These are phyloP conservation scores for Carex littledalei DNA, from an alignment of 176 grass and related monocot species.

Conservation along the genomic window DNA sequence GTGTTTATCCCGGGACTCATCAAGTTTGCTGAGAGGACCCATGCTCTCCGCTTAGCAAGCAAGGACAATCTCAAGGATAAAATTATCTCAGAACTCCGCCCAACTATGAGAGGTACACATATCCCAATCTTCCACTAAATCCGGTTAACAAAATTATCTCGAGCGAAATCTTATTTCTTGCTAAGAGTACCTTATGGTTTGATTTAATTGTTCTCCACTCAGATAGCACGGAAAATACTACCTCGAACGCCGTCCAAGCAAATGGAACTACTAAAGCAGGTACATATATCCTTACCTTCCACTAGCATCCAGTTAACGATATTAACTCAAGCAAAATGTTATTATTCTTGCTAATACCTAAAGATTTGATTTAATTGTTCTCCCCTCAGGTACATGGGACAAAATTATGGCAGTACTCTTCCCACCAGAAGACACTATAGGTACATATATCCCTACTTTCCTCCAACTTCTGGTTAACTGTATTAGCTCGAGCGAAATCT, in stretches of 20 bases:
- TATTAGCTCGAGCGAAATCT: too few species aligned
- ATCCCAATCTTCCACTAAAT: neutral
- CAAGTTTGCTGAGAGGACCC: slow-evolving; percentile 50
- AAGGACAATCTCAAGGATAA: slow-evolving; percentile 33
- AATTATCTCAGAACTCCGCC: slow-evolving; percentile 55
- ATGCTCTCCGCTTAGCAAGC: slow-evolving; percentile 35
- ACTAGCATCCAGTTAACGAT: too few species aligned
- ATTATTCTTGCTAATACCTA: too few species aligned
- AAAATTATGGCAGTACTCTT: slow-evolving; percentile 31
- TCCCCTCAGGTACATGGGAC: too few species aligned
- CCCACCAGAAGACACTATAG: slow-evolving; percentile 18
- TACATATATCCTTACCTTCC: neutral
- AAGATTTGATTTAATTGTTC: too few species aligned
- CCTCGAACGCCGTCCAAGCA: neutral
- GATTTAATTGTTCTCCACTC: too few species aligned
- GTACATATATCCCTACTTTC: neutral
- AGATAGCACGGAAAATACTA: too few species aligned
- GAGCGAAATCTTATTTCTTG: too few species aligned
- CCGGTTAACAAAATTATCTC: neutral
- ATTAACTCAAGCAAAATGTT: too few species aligned
- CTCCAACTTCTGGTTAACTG: too few species aligned
- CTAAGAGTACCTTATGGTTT: too few species aligned
- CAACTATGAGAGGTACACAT: neutral
- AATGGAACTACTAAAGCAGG: slow-evolving; percentile 2
- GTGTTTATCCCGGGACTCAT: slow-evolving; percentile 38